Conservation (phyloP, 177 flowering plant genomes). For the Vitis hybrid region DNA sequence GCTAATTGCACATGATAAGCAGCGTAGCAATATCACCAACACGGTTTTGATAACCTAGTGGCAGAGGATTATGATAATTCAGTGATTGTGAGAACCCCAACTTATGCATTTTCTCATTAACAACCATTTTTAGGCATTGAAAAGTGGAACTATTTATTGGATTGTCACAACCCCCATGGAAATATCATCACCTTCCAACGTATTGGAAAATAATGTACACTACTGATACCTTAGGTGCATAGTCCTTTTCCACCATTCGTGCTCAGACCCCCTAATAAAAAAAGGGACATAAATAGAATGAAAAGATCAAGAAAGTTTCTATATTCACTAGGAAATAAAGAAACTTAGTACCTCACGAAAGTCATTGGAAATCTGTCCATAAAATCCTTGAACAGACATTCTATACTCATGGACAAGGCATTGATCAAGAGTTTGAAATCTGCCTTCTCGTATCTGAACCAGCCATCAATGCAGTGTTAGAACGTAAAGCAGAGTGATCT, state of each 20-base stretch:
- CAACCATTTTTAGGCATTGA: too few relatives aligned
- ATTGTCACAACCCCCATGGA: background rate
- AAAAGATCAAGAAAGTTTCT: background rate
- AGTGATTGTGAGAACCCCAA: too few relatives aligned
- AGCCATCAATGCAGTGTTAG: background rate
- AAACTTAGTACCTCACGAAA: constrained; percentile 52
- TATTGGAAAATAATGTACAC: background rate
- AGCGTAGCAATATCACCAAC: too few relatives aligned
- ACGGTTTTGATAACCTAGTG: too few relatives aligned
- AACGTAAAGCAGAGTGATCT: background rate
- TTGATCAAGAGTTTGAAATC: constrained; percentile 64
- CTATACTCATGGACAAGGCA: constrained; percentile 67
- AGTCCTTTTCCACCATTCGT: constrained; percentile 60
- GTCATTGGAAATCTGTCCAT: constrained; percentile 42
- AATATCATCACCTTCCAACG: background rate
- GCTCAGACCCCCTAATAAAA: constrained; percentile 61
- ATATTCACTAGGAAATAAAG: background rate
- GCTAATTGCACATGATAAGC: too few relatives aligned
- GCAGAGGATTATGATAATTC: too few relatives aligned
- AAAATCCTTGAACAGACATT: constrained; percentile 62
- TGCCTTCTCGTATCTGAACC: constrained; percentile 70
- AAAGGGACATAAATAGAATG: background rate
- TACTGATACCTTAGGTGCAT: constrained; percentile 56
- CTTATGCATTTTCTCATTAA: too few relatives aligned
- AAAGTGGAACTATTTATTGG: background rate